Evolutionary conservation across 352 stramenopile species (phyloP), one percentile per base, ranked within the genome.

Genomic region (Phytophthora syringae): DNA sequence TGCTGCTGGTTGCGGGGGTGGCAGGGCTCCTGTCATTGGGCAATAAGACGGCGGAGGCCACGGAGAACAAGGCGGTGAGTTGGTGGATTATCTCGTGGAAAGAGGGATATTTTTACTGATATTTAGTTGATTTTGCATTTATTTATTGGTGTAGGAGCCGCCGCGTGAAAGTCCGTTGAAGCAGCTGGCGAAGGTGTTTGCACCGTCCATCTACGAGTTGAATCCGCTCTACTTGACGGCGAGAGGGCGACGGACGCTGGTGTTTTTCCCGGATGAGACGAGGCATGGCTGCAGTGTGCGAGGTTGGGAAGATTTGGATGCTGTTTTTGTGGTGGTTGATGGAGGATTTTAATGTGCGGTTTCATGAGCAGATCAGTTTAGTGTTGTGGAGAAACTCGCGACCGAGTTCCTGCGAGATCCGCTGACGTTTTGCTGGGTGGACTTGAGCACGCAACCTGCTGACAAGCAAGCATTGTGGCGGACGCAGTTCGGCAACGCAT

Each of bases 401-500:
- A 73, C 60, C 10, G 84, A 91, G 59, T 92, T 93, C 56, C 76
- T 79, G 22, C 78, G 72, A 25, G 88, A 95, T 56, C 85, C 88
- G 9, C 43, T 95, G 13, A 92, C 82, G 4, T 92, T 93, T 56
- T 92, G 79, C 55, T 95, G 88, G 88, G 47, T 88, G 18, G 81
- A 95, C 53, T 27, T 93, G 24, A 65, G 69, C 16, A 44, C 58
- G 20, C 57, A 76, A 12, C 30, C 72, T 1, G 10, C 58, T 3
- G 52, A 65, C 11, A 76, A 84, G 34, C 76, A 67, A 0, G 21
- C 36, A 18, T 76, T 79, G 7, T 94, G 86, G 86, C 30, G 74
- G 20, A 48, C 57, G 15, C 82, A 91, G 47, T 84, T 90, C 27
- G 49, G 66, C 10, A n/a, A 47, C 7, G 27, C 59, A 13, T 1